Base-by-base conservation (phyloP, 306 rosid species). In the Castanopsis chinensis region DNA sequence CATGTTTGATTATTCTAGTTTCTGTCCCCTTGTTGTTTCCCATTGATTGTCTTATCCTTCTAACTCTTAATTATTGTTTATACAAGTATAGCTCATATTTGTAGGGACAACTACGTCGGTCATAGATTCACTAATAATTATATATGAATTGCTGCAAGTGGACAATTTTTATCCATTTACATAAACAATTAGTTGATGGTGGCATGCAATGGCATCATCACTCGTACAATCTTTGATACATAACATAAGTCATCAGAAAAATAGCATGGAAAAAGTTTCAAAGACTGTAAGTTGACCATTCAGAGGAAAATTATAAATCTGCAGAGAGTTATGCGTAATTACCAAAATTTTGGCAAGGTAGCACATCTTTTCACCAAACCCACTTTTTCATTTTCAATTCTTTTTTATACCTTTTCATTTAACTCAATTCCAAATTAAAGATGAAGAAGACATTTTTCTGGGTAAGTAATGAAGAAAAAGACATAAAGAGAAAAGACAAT, bases 11-110 rank as follows among this genome's bases (percentile, higher is more conserved):
- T 12, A 63, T 27, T 28, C 71, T 67, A 33, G 43, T 32, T 67
- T 67, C 71, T 67, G 72, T 67, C 72, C 51, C 27, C 72, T 67
- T 33, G 52, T 67, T 35, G 52, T 33, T 49, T 67, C 51, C 72
- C 52, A 28, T 63, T 13, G 2, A 7, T 28, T 28, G 15, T 28
- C 69, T 27, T 63, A 5, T 28, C 14, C 30, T 28, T 28, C 30
- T 63, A 28, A 27, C 43, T 28, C 30, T 13, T 23, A 13, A 49
- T 49, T 49, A 49, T 49, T 49, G 53, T 49, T 49, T 63, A 27
- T 67, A 67, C 8, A 33, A 30, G 7, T 11, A 18, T 32, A 18
- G 49, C 8, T 21, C 37, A 10, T 30, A 60, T 67, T 6, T 30
- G 71, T 67, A 18, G 71, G 71, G 71, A 67, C 72, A 19, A 32